phyloP scores from a whole-genome alignment of 129 eudicot genomes.

The Lactuca saligna region DNA sequence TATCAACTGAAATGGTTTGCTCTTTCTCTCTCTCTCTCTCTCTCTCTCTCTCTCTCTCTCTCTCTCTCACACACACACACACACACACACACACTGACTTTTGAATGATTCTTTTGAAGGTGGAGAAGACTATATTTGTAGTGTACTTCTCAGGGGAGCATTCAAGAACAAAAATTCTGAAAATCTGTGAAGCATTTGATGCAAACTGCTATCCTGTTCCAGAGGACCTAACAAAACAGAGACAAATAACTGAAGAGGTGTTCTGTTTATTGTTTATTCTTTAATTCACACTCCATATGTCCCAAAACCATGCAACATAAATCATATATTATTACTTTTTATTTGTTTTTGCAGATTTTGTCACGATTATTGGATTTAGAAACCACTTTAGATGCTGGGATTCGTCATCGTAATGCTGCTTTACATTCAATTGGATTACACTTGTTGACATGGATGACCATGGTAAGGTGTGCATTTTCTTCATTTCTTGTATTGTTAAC shows the following conservation, averaged over 20 bases:
- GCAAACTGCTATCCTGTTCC: slow-evolving; percentile 99
- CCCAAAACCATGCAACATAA: not conserved
- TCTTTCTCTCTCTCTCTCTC: slow-evolving; percentile 1
- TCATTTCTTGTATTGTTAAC: not conserved
- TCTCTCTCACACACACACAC: too few relatives aligned
- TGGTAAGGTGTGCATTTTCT: slow-evolving; percentile 54
- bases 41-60: too few relatives aligned
- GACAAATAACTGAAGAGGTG: slow-evolving; percentile 90
- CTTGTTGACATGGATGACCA: slow-evolving; percentile 73
- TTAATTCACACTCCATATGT: not conserved
- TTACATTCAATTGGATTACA: slow-evolving; percentile 70
- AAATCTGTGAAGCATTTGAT: slow-evolving; percentile 97
- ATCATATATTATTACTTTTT: too few relatives aligned
- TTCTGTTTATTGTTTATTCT: not conserved
- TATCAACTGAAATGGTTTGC: slow-evolving; percentile 79
- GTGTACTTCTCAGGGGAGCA: slow-evolving; percentile 99
- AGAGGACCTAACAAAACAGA: slow-evolving; percentile 80
- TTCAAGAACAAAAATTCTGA: slow-evolving; percentile 83
- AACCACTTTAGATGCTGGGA: slow-evolving; percentile 91
- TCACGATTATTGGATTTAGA: slow-evolving; percentile 91
- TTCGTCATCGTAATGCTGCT: slow-evolving; percentile 81
- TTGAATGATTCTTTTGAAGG: slow-evolving; percentile 43
- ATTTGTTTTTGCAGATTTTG: slow-evolving; percentile 49
- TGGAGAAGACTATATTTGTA: slow-evolving; percentile 87
- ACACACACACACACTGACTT: too few relatives aligned